phyloP scores from a whole-genome alignment of 2,329 filamentous ascomycete genomes.

The Ciborinia camelliae region DNA sequence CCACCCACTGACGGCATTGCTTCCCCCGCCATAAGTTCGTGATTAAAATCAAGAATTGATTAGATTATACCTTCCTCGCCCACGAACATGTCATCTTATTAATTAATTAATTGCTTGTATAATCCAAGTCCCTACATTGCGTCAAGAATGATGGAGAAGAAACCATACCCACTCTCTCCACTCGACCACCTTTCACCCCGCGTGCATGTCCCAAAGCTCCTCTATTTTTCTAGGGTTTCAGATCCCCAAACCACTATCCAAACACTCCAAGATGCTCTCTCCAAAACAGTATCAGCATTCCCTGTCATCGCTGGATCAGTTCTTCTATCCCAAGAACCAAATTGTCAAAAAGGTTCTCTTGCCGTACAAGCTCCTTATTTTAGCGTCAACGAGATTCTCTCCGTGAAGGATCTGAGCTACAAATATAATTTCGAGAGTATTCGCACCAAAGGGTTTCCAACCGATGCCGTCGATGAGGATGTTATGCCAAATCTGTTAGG shows the following conservation, averaged over 20 bases:
- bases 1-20: too few species aligned
- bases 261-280: not conserved
- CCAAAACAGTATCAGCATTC: slow-evolving; percentile 4
- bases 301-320: not conserved
- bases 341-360: not conserved
- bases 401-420: not conserved
- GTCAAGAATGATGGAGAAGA: not conserved
- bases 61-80: not conserved
- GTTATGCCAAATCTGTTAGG: not conserved
- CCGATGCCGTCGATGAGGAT: slow-evolving; percentile 1
- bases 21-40: not conserved
- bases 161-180: not conserved
- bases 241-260: not conserved
- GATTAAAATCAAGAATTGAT: not conserved
- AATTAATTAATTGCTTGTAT: not conserved
- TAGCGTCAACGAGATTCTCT: not conserved
- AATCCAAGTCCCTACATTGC: not conserved
- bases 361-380: slow-evolving; percentile 4
- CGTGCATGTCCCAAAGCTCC: not conserved
- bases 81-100: not conserved
- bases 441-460: not conserved
- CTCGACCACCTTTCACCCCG: slow-evolving; percentile 5
- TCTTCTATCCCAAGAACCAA: not conserved
- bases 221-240: not conserved
- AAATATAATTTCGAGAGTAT: slow-evolving; percentile 12